phyloP scores from a whole-genome alignment of 139 green algal genomes.

The Diplosphaera chodatii region DNA sequence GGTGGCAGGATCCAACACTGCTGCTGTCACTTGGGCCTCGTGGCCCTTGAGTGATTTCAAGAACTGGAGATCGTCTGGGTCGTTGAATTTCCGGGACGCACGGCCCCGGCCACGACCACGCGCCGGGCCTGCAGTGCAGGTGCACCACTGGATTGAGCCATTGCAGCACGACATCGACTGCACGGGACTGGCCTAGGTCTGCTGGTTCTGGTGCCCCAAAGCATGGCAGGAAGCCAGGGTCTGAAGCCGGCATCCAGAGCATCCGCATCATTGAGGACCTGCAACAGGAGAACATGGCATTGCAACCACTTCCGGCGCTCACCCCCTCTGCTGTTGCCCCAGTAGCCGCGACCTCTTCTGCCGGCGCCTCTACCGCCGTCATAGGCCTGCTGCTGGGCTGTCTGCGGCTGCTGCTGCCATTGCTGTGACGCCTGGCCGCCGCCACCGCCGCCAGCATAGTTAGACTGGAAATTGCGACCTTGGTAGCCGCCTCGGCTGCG shows the following conservation, averaged over 20 bases:
- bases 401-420: background rate
- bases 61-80: slow-evolving; percentile 39
- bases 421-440: slow-evolving; percentile 4
- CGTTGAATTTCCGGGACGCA: slow-evolving; percentile 11
- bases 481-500: background rate
- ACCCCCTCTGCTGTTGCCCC: slow-evolving; percentile 11
- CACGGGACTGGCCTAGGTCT: too few species aligned
- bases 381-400: background rate
- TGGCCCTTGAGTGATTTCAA: slow-evolving; percentile 36
- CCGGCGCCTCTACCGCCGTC: slow-evolving; percentile 4
- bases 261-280: too few species aligned
- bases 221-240: too few species aligned
- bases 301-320: background rate
- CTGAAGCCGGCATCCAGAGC: too few species aligned
- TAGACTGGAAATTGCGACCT: background rate
- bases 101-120: background rate
- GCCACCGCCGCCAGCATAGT: slow-evolving; percentile 2
- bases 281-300: background rate
- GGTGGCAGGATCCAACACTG: slow-evolving; percentile 26
- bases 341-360: slow-evolving; percentile 6
- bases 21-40: slow-evolving; percentile 29
- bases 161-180: too few species aligned
- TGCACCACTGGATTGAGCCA: too few species aligned
- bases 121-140: too few species aligned
- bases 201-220: too few species aligned